phyloP scores from a whole-genome alignment of 116 monocot genomes.

The Phalaenopsis hybrid region DNA sequence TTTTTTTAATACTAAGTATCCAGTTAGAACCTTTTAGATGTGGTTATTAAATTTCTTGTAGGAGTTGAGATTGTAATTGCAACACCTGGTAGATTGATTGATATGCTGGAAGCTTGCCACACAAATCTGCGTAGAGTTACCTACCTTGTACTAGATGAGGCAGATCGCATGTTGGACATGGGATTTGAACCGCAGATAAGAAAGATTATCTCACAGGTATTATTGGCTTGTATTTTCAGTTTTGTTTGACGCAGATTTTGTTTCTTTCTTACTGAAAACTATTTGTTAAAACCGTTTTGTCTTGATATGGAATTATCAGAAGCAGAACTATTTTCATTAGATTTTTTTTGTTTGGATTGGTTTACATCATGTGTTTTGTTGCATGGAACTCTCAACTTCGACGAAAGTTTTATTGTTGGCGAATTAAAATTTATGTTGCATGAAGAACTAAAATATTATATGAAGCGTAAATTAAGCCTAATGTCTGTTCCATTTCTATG shows the following conservation, averaged over 20 bases:
- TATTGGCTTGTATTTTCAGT: neutral
- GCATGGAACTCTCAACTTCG: neutral
- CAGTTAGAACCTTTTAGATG: neutral
- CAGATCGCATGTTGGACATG: slow-evolving; percentile 98
- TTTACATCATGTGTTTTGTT: neutral
- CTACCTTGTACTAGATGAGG: slow-evolving; percentile 94
- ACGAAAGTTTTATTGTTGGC: neutral
- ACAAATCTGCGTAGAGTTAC: slow-evolving; percentile 83
- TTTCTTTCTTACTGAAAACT: neutral
- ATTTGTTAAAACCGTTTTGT: neutral
- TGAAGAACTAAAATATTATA: neutral
- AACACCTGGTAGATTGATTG: slow-evolving; percentile 90
- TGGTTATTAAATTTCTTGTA: slow-evolving; percentile 20
- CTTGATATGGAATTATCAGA: neutral
- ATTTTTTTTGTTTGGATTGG: neutral
- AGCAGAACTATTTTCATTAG: neutral
- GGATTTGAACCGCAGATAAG: slow-evolving; percentile 97
- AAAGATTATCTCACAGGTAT: slow-evolving; percentile 85
- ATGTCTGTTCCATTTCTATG: neutral
- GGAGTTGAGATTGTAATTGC: slow-evolving; percentile 96
- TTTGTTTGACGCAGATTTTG: neutral
- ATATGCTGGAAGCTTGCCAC: slow-evolving; percentile 88
- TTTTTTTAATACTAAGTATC: neutral
- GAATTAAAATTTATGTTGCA: neutral
- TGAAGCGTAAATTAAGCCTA: neutral